Base-by-base conservation (phyloP, 768 basidiomycete genomes). In the Pilatotrama ljubarskyi region DNA sequence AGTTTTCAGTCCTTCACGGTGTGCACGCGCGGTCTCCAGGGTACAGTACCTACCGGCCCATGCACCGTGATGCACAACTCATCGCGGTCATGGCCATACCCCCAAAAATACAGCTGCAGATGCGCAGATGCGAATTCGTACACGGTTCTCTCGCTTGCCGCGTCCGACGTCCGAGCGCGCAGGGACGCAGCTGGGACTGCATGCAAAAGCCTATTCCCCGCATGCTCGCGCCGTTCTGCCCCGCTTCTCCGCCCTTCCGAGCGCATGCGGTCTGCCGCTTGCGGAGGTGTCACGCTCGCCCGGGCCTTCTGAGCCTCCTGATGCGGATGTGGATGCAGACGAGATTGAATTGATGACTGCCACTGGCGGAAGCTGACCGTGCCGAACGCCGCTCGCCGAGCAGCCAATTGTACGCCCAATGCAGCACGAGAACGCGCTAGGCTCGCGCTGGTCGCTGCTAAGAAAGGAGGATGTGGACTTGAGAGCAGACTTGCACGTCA, bases 161-260 rank as follows among this genome's bases (percentile, higher is more conserved):
- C 29, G 29, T 10, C 29, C 29, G 29, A n/a, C 26, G 47, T 5
- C 26, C 47, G 47, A 24, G 24, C 22, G 25, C 17, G 29, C 15
- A 29, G 41, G 48, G 29, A 11, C 32, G 29, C n/a, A n/a, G 48
- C 48, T n/a, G 29, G 32, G 13, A 29, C 53, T 32, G 40, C 26
- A 42, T n/a, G 41, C 52, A 54, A 55, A 55, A 55, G 55, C 32
- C 55, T 55, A 55, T 48, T 25, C 46, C 37, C 55, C 55, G 46
- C 55, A 55, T 55, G 46, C 32, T 48, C 46, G 55, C 44, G 55
- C 55, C 55, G 49, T 51, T 22, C 49, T 51, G 18, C 14, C 36
- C 35, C 18, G 44, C 37, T 47, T 47, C 46, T 44, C 15, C 52
- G 52, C 50, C 10, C 44, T 37, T 32, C 29, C 29, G 29, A 32